Evolutionary conservation across 2,329 filamentous ascomycete genomes (phyloP).

Genomic region (Fusarium stilboides): DNA sequence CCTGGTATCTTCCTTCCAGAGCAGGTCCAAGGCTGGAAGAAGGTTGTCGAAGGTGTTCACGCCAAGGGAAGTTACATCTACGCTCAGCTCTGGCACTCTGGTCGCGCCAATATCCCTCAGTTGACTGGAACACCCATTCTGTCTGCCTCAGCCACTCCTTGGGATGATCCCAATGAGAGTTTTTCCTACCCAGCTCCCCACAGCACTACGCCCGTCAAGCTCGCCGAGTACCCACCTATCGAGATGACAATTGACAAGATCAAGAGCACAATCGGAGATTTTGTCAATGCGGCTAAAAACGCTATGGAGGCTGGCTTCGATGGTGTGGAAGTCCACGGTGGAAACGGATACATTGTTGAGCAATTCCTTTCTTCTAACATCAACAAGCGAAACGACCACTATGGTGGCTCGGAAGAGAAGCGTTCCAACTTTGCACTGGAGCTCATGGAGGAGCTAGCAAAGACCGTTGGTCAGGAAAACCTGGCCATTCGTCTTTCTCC

Average conservation of each 20-base stretch:
- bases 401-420: slow-evolving; percentile 54
- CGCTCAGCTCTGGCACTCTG: slow-evolving; percentile 70
- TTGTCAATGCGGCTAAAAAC: slow-evolving; percentile 53
- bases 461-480: slow-evolving; percentile 62
- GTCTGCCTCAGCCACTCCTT: slow-evolving; percentile 60
- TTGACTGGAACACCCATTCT: slow-evolving; percentile 56
- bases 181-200: slow-evolving; percentile 57
- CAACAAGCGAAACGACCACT: slow-evolving; percentile 56
- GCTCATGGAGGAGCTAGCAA: slow-evolving; percentile 63
- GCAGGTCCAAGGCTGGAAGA: slow-evolving; percentile 72
- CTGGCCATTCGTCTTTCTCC: slow-evolving; percentile 63
- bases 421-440: slow-evolving; percentile 68
- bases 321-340: slow-evolving; percentile 60
- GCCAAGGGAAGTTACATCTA: slow-evolving; percentile 72
- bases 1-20: slow-evolving; percentile 71
- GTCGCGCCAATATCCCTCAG: slow-evolving; percentile 57
- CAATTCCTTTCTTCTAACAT: slow-evolving; percentile 57
- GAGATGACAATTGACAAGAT: slow-evolving; percentile 61
- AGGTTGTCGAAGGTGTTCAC: slow-evolving; percentile 74
- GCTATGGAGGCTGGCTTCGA: slow-evolving; percentile 70
- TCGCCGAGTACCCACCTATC: slow-evolving; percentile 52
- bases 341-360: slow-evolving; percentile 59
- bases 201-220: slow-evolving; percentile 57
- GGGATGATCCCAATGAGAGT: slow-evolving; percentile 60
- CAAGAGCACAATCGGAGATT: slow-evolving; percentile 51